These are phyloP conservation scores for Lactarius sp. DNA, from an alignment of 768 basidiomycete genomes.

Conservation along the genomic window DNA sequence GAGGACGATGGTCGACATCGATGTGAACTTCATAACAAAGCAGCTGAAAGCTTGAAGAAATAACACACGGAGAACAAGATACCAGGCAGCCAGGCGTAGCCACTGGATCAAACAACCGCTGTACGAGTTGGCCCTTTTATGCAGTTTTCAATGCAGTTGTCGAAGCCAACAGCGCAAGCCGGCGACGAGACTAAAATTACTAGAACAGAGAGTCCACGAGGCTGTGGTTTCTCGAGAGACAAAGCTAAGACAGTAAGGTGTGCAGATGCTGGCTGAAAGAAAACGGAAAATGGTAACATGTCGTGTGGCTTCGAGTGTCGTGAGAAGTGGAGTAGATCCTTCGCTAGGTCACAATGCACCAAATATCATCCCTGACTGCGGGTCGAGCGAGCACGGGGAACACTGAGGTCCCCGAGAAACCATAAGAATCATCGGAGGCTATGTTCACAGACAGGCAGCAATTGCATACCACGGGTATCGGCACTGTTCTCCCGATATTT, in stretches of 20 bases:
- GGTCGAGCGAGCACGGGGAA: neutral
- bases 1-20: neutral
- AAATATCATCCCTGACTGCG: neutral
- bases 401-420: neutral
- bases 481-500: neutral
- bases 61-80: neutral
- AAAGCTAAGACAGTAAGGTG: neutral
- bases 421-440: neutral
- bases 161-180: neutral
- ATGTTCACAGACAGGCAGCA: neutral
- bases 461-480: neutral
- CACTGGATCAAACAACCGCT: neutral
- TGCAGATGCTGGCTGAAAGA: neutral
- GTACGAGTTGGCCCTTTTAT: constrained; percentile 3
- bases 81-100: neutral
- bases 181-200: neutral
- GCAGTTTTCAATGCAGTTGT: neutral
- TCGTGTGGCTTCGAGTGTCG: neutral
- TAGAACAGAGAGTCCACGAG: neutral
- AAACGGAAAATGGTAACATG: neutral
- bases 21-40: neutral
- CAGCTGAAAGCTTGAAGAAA: neutral
- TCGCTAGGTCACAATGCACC: neutral
- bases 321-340: neutral
- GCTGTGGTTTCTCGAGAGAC: neutral